Evolutionary conservation across 2,329 filamentous ascomycete species (phyloP), one percentile per base, ranked within the genome.

Genomic region (Cladophialophora bantiana): DNA sequence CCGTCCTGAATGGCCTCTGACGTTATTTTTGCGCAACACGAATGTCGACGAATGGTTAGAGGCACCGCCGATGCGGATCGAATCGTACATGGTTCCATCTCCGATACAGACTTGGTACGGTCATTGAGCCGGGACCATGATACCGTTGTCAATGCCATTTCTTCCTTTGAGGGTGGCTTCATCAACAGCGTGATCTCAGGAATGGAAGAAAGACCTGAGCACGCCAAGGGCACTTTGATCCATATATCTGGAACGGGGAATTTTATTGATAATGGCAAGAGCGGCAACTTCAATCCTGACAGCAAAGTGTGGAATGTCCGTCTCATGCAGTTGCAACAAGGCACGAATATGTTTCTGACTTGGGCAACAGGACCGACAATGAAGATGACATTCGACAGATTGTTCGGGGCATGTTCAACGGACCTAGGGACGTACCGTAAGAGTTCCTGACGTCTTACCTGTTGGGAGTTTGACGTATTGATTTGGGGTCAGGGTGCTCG

Each of bases 221-320:
- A 32, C 20, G 45, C 59, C 13, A 66, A 69, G 31, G 64, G 67
- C 13, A 69, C 67, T 4, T 48, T 69, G 31, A 38, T 66, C 40
- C 64, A 69, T 48, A n/a, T 68, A 31, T 64, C 64, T 20, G 67
- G 60, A 31, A 65, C 64, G 3, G 64, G 66, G 9, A 68, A 68
- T 34, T 68, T 68, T 52, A 68, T 68, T 34, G 66, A 68, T 26
- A 13, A 62, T 26, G 66, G 63, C 18, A 68, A 48, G n/a, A 62
- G 36, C 5, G 66, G 66, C 32, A 60, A 57, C 38, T 66, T 66
- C 55, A 68, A 68, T 35, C 63, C 66, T 13, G 42, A 57, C n/a
- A 64, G 66, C 42, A 68, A 66, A 66, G 66, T 68, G 26, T 68
- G 66, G 66, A 68, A 66, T 66, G 63, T 68, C 3, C 34, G 66